Base-by-base conservation (phyloP, 441 rosid genomes). In the Metrosideros polymorpha region DNA sequence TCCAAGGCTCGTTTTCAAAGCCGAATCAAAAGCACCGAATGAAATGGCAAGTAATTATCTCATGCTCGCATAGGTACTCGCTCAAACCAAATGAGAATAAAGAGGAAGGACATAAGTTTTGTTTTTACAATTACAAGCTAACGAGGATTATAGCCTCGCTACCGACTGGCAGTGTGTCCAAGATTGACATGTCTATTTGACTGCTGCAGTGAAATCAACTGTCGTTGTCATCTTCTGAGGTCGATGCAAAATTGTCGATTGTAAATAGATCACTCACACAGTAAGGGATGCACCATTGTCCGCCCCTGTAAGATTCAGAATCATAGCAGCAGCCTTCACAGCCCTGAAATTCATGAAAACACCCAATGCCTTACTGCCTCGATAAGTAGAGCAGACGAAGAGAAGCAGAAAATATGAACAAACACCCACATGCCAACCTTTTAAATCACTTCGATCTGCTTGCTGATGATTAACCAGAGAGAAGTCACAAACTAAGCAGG, bases 201-300 rank as follows among this genome's bases (percentile, higher is more conserved):
- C 29, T 39, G 82, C 47, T 39, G 49, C 29, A 42, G 49, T 24
- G 82, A 29, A 75, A 39, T 75, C 29, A 24, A 35, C 79, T 6
- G n/a, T 6, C 15, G 15, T 39, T 35, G 15, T 22, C 79, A 39
- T 6, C 82, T 75, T 25, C 49, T 9, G 27, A 75, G 1, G 82
- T 2, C 3, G 7, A 24, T 42, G 49, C 82, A 24, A 42, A 75
- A 24, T 75, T 75, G 49, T 75, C 1, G 82, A 24, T 24, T 13
- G 82, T 24, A 24, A 12, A 39, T 75, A 42, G 42, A 30, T 83
- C 14, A 27, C 57, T 95, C 88, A 95, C 86, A 95, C 96, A 0
- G 98, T 96, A 24, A 96, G 98, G 57, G 98, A 96, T 29, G 97
- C 93, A 42, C 99, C 99, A 87, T 95, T 97, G 89, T 97, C 99